Conservation (phyloP, 2,329 filamentous ascomycete species). For the Alternaria triticina region DNA sequence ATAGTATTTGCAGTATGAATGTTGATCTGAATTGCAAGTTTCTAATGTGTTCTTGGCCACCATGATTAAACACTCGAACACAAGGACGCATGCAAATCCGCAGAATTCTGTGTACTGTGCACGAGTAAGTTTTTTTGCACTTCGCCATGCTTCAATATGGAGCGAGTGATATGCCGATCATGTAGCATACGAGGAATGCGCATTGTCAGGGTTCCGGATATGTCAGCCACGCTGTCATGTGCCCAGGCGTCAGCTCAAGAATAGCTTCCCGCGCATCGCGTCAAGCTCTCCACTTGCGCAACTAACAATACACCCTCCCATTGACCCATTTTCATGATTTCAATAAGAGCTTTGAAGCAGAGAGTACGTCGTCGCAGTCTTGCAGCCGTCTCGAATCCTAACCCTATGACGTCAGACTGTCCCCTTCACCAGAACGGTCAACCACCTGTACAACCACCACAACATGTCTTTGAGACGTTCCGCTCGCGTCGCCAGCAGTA, state of each 20-base stretch:
- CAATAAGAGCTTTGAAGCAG: background rate
- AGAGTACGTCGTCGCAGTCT: slow-evolving; percentile 7
- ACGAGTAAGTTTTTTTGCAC: background rate
- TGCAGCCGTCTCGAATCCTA: slow-evolving; percentile 54
- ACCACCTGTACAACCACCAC: slow-evolving; percentile 1
- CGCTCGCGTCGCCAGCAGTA: slow-evolving; percentile 52
- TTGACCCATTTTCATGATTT: background rate
- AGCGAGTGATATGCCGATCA: background rate
- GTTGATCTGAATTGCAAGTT: no score
- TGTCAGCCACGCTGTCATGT: slow-evolving; percentile 37
- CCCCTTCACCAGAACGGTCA: slow-evolving; percentile 1
- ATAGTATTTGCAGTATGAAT: no score
- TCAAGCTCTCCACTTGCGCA: slow-evolving; percentile 14
- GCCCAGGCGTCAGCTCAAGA: slow-evolving; percentile 31
- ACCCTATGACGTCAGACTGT: slow-evolving; percentile 31
- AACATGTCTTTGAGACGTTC: slow-evolving; percentile 62
- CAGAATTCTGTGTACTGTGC: background rate
- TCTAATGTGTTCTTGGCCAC: background rate
- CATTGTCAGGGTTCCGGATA: slow-evolving; percentile 15
- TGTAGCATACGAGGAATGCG: slow-evolving; percentile 2
- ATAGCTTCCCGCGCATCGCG: slow-evolving; percentile 18
- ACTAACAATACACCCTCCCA: slow-evolving; percentile 8
- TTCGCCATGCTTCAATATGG: background rate
- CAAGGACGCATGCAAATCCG: accelerated
- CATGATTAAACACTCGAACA: background rate